Conservation (phyloP, 176 grass and related monocot genomes). For the Bonia amplexicaulis region DNA sequence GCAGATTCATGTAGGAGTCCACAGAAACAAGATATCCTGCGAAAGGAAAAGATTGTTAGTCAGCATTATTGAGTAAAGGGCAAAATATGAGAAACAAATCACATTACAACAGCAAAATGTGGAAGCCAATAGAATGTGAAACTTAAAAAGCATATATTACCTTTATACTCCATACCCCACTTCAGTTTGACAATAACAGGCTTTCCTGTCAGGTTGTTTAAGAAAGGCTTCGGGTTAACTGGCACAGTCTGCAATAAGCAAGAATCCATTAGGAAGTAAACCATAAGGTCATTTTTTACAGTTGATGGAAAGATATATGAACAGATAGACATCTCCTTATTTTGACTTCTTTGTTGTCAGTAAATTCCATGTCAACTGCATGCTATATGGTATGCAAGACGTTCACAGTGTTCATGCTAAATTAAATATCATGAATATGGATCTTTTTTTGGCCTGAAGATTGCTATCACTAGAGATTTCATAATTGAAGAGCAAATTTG, state of each 20-base stretch:
- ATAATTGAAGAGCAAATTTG: neutral
- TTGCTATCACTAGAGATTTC: neutral
- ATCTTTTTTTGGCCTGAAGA: neutral
- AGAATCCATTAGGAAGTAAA: conserved; percentile 13
- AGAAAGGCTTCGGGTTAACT: conserved; percentile 95
- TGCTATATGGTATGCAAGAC: neutral
- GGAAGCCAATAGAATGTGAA: neutral
- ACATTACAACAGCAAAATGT: neutral
- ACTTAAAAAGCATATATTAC: conserved; percentile 30
- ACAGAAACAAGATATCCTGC: conserved; percentile 87
- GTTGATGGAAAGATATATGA: neutral
- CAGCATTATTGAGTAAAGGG: neutral
- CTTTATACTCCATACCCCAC: conserved; percentile 99
- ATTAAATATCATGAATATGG: neutral
- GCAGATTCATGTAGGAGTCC: conserved; percentile 94
- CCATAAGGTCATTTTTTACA: neutral
- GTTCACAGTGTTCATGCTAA: neutral
- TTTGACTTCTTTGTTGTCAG: neutral
- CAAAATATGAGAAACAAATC: neutral
- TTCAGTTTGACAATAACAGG: conserved; percentile 90
- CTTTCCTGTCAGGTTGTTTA: conserved; percentile 88
- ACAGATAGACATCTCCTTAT: neutral
- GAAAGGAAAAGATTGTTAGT: neutral
- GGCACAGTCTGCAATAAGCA: conserved; percentile 60
- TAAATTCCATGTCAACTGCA: neutral